Base-by-base conservation (phyloP, 2,329 filamentous ascomycete genomes). In the Apiospora kogelbergensis region DNA sequence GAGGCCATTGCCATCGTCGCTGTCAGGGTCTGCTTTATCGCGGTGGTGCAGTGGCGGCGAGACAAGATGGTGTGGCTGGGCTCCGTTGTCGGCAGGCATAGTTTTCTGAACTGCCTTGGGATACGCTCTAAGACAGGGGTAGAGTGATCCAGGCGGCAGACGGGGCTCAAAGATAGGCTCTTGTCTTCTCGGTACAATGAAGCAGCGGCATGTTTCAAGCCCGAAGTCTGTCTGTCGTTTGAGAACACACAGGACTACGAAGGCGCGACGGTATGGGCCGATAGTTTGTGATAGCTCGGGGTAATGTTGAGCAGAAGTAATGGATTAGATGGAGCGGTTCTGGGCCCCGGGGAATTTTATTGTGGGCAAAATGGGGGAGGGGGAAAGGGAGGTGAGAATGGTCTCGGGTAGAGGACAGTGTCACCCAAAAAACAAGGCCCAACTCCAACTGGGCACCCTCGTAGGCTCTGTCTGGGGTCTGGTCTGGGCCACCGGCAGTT, bases 251-350 rank as follows among this genome's bases (percentile, higher is more conserved):
- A 33, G 15, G 2, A 26, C 26, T 17, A n/a, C 53, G 26, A 60
- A 60, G 15, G n/a, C 22, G 40, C 63, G 22, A 65, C 63, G 63
- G 37, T 42, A 65, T 44, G 63, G 41, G 41, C 63, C 63, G 63
- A 44, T 41, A 24, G 37, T 44, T 42, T 57, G 45, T 64, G 69
- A 71, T 66, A 70, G 75, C 77, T 84, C 82, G 81, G 82, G 82
- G 76, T 82, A 83, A 84, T 84, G 81, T 79, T 84, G 80, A 77
- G 79, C 76, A 80, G 81, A 82, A 74, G 73, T 60, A 60, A 60
- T 33, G 53, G 53, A 76, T 73, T 68, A 69, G 67, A 68, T 72
- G 70, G 46, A 71, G 68, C 69, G 41, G 42, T 57, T 65, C 63
- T 65, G 63, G 63, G 63, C 63, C 63, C 41, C 63, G 63, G 63